Evolutionary conservation across 768 basidiomycete genomes (phyloP).

Genomic region (Mycena venus): DNA sequence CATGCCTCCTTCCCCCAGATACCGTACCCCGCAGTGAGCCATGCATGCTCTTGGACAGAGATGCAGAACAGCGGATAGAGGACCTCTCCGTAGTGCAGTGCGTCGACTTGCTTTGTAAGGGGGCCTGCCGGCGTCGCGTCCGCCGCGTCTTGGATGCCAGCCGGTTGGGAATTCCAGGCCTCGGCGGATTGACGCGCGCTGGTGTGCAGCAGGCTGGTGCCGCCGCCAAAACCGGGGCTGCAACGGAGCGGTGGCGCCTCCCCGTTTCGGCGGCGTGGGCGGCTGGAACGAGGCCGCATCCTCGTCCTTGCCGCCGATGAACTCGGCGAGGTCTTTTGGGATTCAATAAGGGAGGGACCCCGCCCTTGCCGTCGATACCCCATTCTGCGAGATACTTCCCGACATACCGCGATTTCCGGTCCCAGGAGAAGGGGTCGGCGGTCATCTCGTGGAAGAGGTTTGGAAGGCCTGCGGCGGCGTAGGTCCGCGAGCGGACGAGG

Average conservation of each 20-base stretch:
- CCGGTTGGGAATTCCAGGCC: neutral
- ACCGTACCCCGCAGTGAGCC: conserved; percentile 87
- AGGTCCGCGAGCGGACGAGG: conserved; percentile 74
- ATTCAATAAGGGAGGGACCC: neutral
- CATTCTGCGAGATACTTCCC: conserved; percentile 28
- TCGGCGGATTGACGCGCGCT: conserved; percentile 10
- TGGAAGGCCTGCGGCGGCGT: conserved; percentile 41
- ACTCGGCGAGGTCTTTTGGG: neutral
- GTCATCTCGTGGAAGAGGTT: conserved; percentile 22
- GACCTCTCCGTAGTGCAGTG: conserved; percentile 60
- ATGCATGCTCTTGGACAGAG: conserved; percentile 87
- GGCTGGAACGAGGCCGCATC: neutral
- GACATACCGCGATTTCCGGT: conserved; percentile 15
- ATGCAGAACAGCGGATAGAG: conserved; percentile 85
- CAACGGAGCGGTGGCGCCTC: neutral
- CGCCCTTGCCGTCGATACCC: conserved; percentile 18
- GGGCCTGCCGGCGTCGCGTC: neutral
- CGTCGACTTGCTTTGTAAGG: conserved; percentile 34
- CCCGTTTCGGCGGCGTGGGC: neutral
- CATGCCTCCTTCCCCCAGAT: conserved; percentile 94
- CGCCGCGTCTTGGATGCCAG: neutral
- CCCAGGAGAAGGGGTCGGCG: conserved; percentile 16
- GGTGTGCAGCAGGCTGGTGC: no score
- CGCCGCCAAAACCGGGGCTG: conserved; percentile 25
- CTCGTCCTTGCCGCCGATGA: neutral